Evolutionary conservation across 2,329 filamentous ascomycete species (phyloP).

Genomic region (Xylariaceae sp.): DNA sequence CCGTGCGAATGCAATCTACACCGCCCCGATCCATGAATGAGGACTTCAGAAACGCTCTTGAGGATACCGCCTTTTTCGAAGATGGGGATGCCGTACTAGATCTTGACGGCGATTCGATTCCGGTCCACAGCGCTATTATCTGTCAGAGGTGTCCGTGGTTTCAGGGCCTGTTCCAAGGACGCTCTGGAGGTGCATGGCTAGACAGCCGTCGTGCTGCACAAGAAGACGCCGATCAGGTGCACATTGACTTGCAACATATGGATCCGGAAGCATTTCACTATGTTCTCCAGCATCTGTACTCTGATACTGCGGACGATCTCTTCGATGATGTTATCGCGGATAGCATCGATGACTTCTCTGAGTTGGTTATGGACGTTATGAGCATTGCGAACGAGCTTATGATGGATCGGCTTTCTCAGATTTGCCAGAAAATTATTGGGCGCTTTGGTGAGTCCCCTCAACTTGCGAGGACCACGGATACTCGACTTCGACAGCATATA

Average conservation of each 20-base stretch:
- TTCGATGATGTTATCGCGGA: conserved; percentile 72
- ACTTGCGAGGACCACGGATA: no score
- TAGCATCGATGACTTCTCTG: conserved; percentile 77
- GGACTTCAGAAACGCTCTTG: conserved; percentile 68
- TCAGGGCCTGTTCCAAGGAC: conserved; percentile 81
- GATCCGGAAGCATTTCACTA: conserved; percentile 68
- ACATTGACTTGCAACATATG: conserved; percentile 80
- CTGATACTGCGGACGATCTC: conserved; percentile 73
- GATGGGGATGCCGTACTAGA: conserved; percentile 78
- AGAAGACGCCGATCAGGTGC: conserved; percentile 47
- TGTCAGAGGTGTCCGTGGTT: conserved; percentile 91
- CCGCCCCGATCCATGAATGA: conserved; percentile 59
- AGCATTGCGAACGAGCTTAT: conserved; percentile 89
- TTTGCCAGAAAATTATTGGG: conserved; percentile 82
- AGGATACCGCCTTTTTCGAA: conserved; percentile 67
- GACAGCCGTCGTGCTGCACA: conserved; percentile 55
- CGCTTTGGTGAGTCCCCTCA: conserved; percentile 49
- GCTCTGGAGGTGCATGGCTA: conserved; percentile 81
- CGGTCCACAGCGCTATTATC: conserved; percentile 72
- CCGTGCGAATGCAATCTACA: conserved; percentile 69
- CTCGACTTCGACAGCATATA: no score
- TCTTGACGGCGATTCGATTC: conserved; percentile 67
- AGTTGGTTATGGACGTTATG: conserved; percentile 88
- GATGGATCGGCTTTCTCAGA: conserved; percentile 84
- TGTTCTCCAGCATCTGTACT: conserved; percentile 77